These are phyloP conservation scores for Candida ficus DNA, from an alignment of 805 yeast genomes.

Conservation along the genomic window DNA sequence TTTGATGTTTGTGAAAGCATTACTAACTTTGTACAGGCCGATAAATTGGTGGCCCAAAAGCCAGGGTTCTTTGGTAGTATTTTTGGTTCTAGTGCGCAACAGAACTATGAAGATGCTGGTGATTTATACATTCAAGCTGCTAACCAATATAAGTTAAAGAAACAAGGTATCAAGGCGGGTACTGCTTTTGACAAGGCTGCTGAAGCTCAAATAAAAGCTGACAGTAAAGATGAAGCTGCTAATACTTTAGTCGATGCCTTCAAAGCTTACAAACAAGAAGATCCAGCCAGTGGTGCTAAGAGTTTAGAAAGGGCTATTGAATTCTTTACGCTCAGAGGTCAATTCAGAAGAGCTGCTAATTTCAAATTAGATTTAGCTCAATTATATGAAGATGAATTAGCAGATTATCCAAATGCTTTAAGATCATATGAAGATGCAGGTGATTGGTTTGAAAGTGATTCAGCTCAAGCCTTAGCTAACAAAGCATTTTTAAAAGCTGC, in stretches of 20 bases:
- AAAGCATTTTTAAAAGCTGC: constrained; percentile 89
- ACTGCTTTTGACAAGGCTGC: constrained; percentile 84
- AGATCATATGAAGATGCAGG: constrained; percentile 87
- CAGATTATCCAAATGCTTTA: constrained; percentile 64
- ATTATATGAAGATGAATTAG: constrained; percentile 70
- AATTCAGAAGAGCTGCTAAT: constrained; percentile 94
- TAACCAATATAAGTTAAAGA: constrained; percentile 74
- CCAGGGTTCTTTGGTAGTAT: constrained; percentile 61
- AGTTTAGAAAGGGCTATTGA: constrained; percentile 73
- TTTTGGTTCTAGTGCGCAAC: constrained; percentile 57
- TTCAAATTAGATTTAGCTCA: constrained; percentile 89
- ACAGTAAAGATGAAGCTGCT: constrained; percentile 85
- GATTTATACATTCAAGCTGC: constrained; percentile 91
- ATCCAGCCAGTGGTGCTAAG: constrained; percentile 72
- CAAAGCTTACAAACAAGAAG: constrained; percentile 73
- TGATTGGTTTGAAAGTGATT: constrained; percentile 92
- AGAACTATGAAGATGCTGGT: constrained; percentile 84
- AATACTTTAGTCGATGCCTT: constrained; percentile 86
- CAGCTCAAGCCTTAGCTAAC: constrained; percentile 84
- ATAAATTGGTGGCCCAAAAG: constrained; percentile 62
- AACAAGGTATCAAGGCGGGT: constrained; percentile 74
- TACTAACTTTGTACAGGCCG: constrained; percentile 42
- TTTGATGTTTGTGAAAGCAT: constrained; percentile 5
- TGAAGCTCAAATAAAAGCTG: constrained; percentile 65
- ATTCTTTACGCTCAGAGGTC: constrained; percentile 84